Percentiles rank a stretch among this genome's conserved stretches.
phyloP scores from a whole-genome alignment of 2,329 filamentous ascomycete genomes.

The Paecilomyces fulvus region DNA sequence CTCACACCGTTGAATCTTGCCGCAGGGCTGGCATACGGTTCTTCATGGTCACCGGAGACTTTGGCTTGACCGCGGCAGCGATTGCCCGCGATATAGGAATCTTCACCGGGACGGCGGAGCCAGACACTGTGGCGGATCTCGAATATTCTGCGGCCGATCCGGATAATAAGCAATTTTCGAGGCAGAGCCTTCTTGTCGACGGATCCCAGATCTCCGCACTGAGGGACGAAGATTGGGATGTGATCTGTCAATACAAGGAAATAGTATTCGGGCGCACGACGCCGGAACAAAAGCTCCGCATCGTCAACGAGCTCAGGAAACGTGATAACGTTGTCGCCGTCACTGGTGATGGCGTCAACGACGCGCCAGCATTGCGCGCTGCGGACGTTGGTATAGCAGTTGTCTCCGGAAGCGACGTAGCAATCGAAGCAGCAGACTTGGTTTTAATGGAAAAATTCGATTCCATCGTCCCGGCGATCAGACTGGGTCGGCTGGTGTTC shows the following conservation, averaged over 20 bases:
- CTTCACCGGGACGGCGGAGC: conserved; percentile 33
- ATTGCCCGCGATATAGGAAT: conserved; percentile 37
- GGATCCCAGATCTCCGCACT: conserved; percentile 59
- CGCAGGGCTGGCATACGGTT: conserved; percentile 31
- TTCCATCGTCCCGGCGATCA: conserved; percentile 25
- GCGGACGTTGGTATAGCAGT: conserved; percentile 28
- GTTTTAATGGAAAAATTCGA: conserved; percentile 28
- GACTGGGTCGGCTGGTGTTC: conserved; percentile 25
- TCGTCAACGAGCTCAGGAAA: conserved; percentile 32
- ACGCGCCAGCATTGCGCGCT: conserved; percentile 24
- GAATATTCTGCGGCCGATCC: conserved; percentile 18
- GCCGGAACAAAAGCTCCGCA: conserved; percentile 36
- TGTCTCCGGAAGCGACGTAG: conserved; percentile 32
- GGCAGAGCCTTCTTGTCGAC: conserved; percentile 53
- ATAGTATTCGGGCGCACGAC: conserved; percentile 38
- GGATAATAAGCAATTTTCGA: conserved; percentile 16
- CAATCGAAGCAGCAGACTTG: conserved; percentile 33
- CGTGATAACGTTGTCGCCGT: conserved; percentile 34
- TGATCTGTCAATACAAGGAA: conserved; percentile 49
- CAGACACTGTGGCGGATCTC: conserved; percentile 51
- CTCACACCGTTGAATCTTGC: conserved; percentile 25
- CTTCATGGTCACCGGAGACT: conserved; percentile 39
- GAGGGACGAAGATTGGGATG: conserved; percentile 60
- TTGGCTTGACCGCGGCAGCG: conserved; percentile 31
- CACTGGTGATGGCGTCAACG: conserved; percentile 31